Conservation (phyloP, 2,329 filamentous ascomycete species). For the Pseudonectria foliicola region DNA sequence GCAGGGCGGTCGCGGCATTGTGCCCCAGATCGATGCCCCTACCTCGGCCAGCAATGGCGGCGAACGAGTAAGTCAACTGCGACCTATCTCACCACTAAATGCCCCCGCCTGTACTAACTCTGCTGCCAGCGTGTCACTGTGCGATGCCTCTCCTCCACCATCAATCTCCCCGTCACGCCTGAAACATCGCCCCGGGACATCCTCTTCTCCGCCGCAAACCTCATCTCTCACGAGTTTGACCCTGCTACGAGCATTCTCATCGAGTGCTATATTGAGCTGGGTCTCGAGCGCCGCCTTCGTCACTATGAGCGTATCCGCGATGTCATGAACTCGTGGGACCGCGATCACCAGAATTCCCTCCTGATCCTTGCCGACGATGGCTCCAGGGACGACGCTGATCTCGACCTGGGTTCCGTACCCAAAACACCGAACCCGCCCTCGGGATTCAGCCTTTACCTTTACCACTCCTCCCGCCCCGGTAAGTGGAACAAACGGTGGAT, state of each 20-base stretch:
- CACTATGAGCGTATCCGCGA: conserved; percentile 82
- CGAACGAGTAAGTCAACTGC: conserved; percentile 55
- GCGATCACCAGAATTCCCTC: conserved; percentile 69
- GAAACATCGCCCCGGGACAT: conserved; percentile 71
- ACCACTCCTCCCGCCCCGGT: conserved; percentile 72
- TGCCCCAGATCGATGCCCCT: conserved; percentile 62
- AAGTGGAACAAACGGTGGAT: conserved; percentile 87
- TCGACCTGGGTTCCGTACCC: conserved; percentile 60
- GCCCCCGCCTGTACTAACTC: conserved; percentile 5
- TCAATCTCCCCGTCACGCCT: conserved; percentile 64
- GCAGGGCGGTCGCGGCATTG: conserved; percentile 38
- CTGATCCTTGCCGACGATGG: conserved; percentile 56
- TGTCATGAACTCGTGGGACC: conserved; percentile 88
- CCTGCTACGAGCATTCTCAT: conserved; percentile 62
- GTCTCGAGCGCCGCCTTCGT: conserved; percentile 74
- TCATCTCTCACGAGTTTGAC: conserved; percentile 57
- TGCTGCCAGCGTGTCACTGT: conserved; percentile 60
- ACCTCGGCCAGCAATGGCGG: conserved; percentile 73
- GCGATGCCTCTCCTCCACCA: conserved; percentile 60
- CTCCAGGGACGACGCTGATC: conserved; percentile 47
- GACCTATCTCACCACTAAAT: background rate
- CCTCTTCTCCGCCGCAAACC: conserved; percentile 57
- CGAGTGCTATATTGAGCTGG: conserved; percentile 68
- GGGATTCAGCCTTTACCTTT: conserved; percentile 63
- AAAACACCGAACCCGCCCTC: conserved; percentile 50